Evolutionary conservation across 352 stramenopile genomes (phyloP).

Genomic region (Albugo laibachii): DNA sequence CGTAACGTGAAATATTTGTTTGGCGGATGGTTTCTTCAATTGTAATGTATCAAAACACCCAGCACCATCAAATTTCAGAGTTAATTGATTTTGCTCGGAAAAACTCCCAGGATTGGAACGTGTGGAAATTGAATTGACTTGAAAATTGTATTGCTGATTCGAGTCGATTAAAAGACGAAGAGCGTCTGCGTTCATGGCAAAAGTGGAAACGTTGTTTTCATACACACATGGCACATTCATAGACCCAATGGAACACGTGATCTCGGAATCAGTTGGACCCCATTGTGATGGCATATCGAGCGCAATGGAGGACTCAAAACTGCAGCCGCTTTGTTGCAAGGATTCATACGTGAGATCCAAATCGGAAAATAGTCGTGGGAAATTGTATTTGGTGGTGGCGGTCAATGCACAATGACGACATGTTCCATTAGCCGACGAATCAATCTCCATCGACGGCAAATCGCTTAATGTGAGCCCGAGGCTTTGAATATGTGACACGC

Average conservation of each 20-base stretch:
- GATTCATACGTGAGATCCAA: constrained; percentile 28
- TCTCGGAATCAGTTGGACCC: constrained; percentile 18
- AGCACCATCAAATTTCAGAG: constrained; percentile 31
- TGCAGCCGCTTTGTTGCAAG: constrained; percentile 16
- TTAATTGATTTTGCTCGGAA: constrained; percentile 23
- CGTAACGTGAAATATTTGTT: constrained; percentile 34
- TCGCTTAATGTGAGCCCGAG: no score
- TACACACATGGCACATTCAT: constrained; percentile 18
- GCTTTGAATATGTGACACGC: no score
- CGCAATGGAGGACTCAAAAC: constrained; percentile 25
- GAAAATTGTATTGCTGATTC: constrained; percentile 23
- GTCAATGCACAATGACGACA: constrained; percentile 46
- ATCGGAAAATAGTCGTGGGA: constrained; percentile 40
- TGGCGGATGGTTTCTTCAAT: constrained; percentile 5
- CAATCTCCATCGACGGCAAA: not conserved
- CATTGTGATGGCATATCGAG: constrained; percentile 36
- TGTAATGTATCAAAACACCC: constrained; percentile 19
- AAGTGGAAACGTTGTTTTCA: constrained; percentile 31
- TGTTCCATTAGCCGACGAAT: constrained; percentile 19
- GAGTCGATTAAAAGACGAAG: constrained; percentile 18
- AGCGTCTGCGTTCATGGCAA: constrained; percentile 17
- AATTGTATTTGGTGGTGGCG: constrained; percentile 37
- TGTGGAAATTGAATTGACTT: constrained; percentile 38
- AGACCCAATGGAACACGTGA: constrained; percentile 17
- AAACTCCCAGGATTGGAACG: constrained; percentile 33